Base-by-base conservation (phyloP, 345 rosid species). In the Populus deltoides region DNA sequence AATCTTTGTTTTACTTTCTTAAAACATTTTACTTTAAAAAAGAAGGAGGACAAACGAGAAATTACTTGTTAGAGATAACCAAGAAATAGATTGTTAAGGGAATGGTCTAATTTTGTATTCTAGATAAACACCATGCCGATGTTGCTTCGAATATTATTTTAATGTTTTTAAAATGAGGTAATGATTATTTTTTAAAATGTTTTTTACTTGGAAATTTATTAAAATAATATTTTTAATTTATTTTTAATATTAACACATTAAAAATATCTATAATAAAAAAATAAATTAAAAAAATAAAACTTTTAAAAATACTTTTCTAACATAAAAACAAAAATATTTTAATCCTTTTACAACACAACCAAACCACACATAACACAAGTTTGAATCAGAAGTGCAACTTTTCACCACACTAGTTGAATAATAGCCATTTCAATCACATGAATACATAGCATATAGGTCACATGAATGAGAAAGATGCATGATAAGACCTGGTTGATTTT, bases 91-190 rank as follows among this genome's bases (percentile, higher is more conserved):
- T 36, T 16, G 16, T 36, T 16, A 22, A 72, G 43, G 7, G 22
- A 49, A 79, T 53, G 39, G 72, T 25, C 51, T 76, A 49, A 29
- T 81, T 86, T 71, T 83, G 77, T 47, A 69, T 75, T 83, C 73
- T 22, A 55, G 79, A 76, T 77, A 81, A 75, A 67, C 86, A 83
- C 12, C 17, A 31, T 33, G 63, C 70, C 22, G 18, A 61, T 70
- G 20, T 62, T 36, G 24, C 39, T 47, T 66, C 47, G 51, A 45
- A 71, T 76, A 79, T 63, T 5, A 33, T 33, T 33, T 33, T 33
- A 33, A 6, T 33, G 0, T 33, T 33, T 33, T 33, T 33, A 5
- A 33, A 33, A 33, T 33, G 4, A 33, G 0, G 0, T 33, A 5
- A 4, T 33, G 6, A 0, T 4, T 33, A 0, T 0, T 33, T 33